Conservation (phyloP, 345 rosid species). For the Microcos paniculata region DNA sequence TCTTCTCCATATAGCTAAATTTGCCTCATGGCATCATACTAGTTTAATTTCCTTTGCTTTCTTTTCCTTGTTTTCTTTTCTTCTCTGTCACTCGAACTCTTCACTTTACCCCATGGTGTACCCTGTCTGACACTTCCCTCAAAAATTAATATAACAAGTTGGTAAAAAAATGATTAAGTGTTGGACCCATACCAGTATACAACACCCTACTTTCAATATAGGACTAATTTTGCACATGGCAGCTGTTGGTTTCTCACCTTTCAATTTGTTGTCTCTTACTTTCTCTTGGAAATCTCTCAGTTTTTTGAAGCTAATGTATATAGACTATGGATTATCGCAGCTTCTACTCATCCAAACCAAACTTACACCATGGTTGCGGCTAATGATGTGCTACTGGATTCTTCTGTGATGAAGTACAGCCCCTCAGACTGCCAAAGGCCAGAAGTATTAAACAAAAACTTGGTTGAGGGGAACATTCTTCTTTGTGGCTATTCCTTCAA, state of each 20-base stretch:
- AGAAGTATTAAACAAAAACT: conserved; percentile 75
- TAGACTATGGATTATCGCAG: conserved; percentile 46
- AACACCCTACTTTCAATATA: background rate
- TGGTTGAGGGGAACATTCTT: conserved; percentile 90
- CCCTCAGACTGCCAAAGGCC: conserved; percentile 98
- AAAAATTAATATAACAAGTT: too few species aligned
- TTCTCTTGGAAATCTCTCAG: background rate
- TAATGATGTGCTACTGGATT: conserved; percentile 85
- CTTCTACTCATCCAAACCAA: conserved; percentile 74
- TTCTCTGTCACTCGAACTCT: too few species aligned
- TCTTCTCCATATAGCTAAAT: too few species aligned
- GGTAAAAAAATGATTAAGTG: too few species aligned
- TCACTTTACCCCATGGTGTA: too few species aligned
- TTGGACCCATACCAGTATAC: too few species aligned
- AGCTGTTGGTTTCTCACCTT: background rate
- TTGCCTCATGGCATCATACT: too few species aligned
- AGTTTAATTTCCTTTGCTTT: too few species aligned
- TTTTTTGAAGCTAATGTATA: conserved; percentile 19
- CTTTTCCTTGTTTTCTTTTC: too few species aligned
- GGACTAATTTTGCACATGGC: background rate
- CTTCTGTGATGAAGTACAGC: conserved; percentile 66
- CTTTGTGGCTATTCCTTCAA: conserved; percentile 99
- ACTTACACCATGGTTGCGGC: conserved; percentile 89
- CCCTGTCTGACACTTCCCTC: too few species aligned
- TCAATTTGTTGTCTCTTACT: background rate